Evolutionary conservation across 1,139 yeast species (phyloP).

Genomic region (Hemisphaericaspora xylanilytica): DNA sequence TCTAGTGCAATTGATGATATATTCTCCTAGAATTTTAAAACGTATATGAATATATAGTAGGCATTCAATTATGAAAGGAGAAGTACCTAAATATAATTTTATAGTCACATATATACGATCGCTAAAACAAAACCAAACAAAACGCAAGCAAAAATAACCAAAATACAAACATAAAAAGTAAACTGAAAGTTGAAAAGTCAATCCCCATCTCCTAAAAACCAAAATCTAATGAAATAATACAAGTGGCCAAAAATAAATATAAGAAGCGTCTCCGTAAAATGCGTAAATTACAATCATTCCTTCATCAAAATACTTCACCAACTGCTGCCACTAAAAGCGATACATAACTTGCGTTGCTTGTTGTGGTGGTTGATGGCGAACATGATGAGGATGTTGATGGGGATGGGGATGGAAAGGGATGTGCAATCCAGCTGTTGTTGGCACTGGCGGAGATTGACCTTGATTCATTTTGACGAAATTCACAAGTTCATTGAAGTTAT

Average conservation of each 20-base stretch:
- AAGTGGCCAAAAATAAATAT: conserved; percentile 1
- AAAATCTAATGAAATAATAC: conserved; percentile 3
- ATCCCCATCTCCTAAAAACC: conserved; percentile 1
- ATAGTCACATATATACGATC: no score
- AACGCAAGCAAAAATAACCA: background rate
- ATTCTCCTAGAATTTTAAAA: conserved; percentile 45
- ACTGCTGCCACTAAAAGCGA: conserved; percentile 1
- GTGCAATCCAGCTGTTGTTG: background rate
- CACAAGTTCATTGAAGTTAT: conserved; percentile 21
- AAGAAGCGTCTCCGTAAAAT: background rate
- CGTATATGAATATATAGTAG: no score
- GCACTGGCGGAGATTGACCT: conserved; percentile 5
- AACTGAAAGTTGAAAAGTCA: background rate
- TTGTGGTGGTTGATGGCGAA: conserved; percentile 8
- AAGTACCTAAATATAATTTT: no score
- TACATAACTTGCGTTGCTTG: conserved; percentile 16
- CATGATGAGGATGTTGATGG: conserved; percentile 2
- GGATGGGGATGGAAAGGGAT: background rate
- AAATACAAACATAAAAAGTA: background rate
- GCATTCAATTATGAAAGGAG: no score
- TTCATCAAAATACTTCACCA: background rate
- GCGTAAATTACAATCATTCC: background rate
- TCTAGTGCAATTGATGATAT: conserved; percentile 58
- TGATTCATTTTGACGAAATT: conserved; percentile 15
- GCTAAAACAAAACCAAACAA: background rate